Percentiles rank a stretch among this genome's conserved stretches.
Conservation (phyloP, 352 stramenopile genomes). For the Phytophthora parvispora region DNA sequence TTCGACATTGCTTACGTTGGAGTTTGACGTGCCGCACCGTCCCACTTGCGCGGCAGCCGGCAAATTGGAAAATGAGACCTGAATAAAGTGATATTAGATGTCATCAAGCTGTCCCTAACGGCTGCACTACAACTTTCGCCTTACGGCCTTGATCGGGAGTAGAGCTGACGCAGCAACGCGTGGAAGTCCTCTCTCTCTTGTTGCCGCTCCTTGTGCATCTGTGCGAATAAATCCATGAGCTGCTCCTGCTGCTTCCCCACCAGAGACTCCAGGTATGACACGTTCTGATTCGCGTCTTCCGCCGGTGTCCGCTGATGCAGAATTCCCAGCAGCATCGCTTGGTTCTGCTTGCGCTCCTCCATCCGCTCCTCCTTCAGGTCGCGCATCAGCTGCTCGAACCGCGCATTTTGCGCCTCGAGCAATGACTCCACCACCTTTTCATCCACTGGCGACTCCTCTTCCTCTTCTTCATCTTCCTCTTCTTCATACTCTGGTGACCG, state of each 20-base stretch:
- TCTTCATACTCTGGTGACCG: constrained; percentile 9
- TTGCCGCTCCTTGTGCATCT: constrained; percentile 47
- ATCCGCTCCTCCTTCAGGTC: constrained; percentile 40
- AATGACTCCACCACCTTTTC: constrained; percentile 38
- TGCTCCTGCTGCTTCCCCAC: constrained; percentile 47
- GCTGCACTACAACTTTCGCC: neutral
- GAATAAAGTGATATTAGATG: constrained; percentile 2
- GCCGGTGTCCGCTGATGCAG: constrained; percentile 34
- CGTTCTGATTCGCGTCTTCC: constrained; percentile 29
- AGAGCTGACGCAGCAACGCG: constrained; percentile 34
- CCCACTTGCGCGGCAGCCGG: no score
- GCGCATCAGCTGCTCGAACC: constrained; percentile 44
- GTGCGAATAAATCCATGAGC: constrained; percentile 45
- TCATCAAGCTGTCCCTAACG: neutral
- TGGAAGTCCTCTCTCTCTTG: constrained; percentile 50
- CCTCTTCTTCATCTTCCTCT: constrained; percentile 19
- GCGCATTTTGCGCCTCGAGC: constrained; percentile 39
- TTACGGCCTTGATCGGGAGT: constrained; percentile 16
- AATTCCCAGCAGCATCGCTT: constrained; percentile 43
- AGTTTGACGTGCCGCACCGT: neutral
- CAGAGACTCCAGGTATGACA: constrained; percentile 35
- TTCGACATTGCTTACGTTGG: constrained; percentile 4
- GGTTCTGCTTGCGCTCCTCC: constrained; percentile 45
- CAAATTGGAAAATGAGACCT: no score
- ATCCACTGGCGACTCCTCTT: constrained; percentile 26